A percentile compares a stretch with the other conserved stretches of the same genome.
phyloP scores from a whole-genome alignment of 2,329 filamentous ascomycete species.

The Salinomyces thailandicus region DNA sequence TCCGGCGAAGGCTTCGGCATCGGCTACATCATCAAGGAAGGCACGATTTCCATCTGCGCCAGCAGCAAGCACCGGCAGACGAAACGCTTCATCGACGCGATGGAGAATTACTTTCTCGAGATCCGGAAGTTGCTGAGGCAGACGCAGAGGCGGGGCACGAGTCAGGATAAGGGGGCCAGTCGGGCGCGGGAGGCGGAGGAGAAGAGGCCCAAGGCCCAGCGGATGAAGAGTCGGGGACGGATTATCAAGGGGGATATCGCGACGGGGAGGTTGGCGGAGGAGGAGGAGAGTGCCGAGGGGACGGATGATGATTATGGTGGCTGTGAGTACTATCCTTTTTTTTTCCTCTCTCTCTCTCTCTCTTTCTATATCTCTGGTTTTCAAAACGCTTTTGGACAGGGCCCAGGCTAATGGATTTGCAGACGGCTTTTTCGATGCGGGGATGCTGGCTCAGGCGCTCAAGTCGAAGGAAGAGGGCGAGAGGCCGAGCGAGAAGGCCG shows the following conservation, averaged over 20 bases:
- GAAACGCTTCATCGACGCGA: constrained; percentile 72
- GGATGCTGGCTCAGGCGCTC: constrained; percentile 82
- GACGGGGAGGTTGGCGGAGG: constrained; percentile 47
- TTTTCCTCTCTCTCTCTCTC: constrained; percentile 5
- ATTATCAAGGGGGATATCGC: constrained; percentile 47
- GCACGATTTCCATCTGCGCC: constrained; percentile 80
- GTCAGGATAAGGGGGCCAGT: constrained; percentile 43
- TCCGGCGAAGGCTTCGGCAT: constrained; percentile 93
- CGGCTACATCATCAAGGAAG: constrained; percentile 97
- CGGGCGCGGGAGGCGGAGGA: constrained; percentile 54
- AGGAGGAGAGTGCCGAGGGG: constrained; percentile 61
- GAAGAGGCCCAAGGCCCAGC: constrained; percentile 29
- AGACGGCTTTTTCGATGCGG: constrained; percentile 97
- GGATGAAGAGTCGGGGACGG: constrained; percentile 62
- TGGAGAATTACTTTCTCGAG: constrained; percentile 85
- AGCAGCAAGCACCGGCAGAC: constrained; percentile 92
- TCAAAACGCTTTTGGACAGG: neutral
- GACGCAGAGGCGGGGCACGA: constrained; percentile 47
- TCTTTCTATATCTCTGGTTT: neutral
- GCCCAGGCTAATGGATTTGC: constrained; percentile 6
- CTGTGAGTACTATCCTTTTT: constrained; percentile 55
- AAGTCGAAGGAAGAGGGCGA: constrained; percentile 55
- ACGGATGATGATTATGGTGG: constrained; percentile 88
- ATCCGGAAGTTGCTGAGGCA: constrained; percentile 74
- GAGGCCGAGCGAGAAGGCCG: constrained; percentile 43